phyloP scores from a whole-genome alignment of 1,139 yeast genomes.

The Blastobotrys ciferrii region DNA sequence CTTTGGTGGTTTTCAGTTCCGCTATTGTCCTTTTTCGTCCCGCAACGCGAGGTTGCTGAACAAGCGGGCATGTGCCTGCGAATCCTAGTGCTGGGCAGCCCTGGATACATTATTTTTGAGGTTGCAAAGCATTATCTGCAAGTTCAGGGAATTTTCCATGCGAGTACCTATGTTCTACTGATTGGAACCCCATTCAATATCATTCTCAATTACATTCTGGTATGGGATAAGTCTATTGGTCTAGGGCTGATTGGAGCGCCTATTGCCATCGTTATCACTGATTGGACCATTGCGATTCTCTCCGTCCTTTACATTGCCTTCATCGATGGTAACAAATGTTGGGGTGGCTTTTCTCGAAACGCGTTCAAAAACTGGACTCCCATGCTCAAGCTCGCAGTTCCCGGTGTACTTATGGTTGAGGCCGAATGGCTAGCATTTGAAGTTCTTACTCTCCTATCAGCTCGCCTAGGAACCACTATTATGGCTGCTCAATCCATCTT shows the following conservation, averaged over 20 bases:
- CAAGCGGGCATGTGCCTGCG: slow-evolving; percentile 66
- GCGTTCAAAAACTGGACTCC: slow-evolving; percentile 57
- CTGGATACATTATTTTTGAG: slow-evolving; percentile 82
- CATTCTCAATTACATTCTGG: slow-evolving; percentile 67
- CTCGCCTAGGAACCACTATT: slow-evolving; percentile 77
- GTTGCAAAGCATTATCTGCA: slow-evolving; percentile 78
- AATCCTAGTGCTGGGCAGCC: slow-evolving; percentile 70
- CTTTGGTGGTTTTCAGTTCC: slow-evolving; percentile 61
- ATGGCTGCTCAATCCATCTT: slow-evolving; percentile 89
- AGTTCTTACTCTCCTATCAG: slow-evolving; percentile 65
- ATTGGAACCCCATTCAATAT: slow-evolving; percentile 80
- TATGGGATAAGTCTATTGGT: slow-evolving; percentile 66
- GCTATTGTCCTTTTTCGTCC: slow-evolving; percentile 52
- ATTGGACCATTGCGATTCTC: slow-evolving; percentile 59
- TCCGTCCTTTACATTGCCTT: slow-evolving; percentile 52
- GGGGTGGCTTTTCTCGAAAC: slow-evolving; percentile 44
- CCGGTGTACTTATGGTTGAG: slow-evolving; percentile 81
- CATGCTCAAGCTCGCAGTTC: slow-evolving; percentile 66
- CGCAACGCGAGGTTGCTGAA: slow-evolving; percentile 56
- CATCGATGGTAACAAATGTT: slow-evolving; percentile 66
- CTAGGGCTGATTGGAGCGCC: slow-evolving; percentile 70
- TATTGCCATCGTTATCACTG: slow-evolving; percentile 57
- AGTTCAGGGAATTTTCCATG: slow-evolving; percentile 91
- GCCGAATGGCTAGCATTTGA: slow-evolving; percentile 88
- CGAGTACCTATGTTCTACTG: slow-evolving; percentile 75